phyloP scores from a whole-genome alignment of 805 yeast genomes.

The Candida tibetensis region DNA sequence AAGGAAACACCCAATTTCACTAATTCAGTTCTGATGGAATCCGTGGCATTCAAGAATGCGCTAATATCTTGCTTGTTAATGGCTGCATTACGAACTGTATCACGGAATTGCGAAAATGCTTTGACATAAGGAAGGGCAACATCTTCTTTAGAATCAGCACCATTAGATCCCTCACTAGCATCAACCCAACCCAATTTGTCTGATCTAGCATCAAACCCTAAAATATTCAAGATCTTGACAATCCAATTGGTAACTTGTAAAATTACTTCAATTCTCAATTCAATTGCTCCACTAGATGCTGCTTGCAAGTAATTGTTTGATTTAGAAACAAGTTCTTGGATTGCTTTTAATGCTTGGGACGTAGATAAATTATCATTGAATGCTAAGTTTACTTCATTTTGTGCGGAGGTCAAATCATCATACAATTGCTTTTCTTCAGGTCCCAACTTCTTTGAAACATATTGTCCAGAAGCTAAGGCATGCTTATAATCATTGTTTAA shows the following conservation, averaged over 20 bases:
- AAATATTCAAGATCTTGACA: constrained; percentile 61
- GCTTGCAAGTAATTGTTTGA: constrained; percentile 67
- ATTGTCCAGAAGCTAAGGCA: constrained; percentile 42
- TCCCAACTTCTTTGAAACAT: constrained; percentile 62
- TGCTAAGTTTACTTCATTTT: constrained; percentile 63
- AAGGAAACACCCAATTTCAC: constrained; percentile 75
- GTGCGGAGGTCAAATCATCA: constrained; percentile 47
- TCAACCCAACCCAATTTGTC: constrained; percentile 84
- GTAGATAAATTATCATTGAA: constrained; percentile 88
- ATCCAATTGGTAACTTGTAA: constrained; percentile 64
- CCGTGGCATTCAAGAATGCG: constrained; percentile 65
- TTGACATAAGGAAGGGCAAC: constrained; percentile 76
- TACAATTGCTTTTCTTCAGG: constrained; percentile 54
- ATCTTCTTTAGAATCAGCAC: constrained; percentile 51
- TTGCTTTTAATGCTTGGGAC: constrained; percentile 63
- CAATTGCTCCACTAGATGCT: constrained; percentile 41
- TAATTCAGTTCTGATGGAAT: constrained; percentile 68
- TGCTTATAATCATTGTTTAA: constrained; percentile 63
- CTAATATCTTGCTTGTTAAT: constrained; percentile 54
- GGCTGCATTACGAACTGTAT: constrained; percentile 71
- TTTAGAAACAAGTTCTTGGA: constrained; percentile 67
- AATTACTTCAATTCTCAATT: constrained; percentile 63
- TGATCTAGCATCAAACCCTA: constrained; percentile 72
- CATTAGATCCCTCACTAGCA: constrained; percentile 15
- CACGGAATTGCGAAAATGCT: constrained; percentile 76